phyloP scores from a whole-genome alignment of 176 grass and related monocot genomes.

The Metroxylon sagu region DNA sequence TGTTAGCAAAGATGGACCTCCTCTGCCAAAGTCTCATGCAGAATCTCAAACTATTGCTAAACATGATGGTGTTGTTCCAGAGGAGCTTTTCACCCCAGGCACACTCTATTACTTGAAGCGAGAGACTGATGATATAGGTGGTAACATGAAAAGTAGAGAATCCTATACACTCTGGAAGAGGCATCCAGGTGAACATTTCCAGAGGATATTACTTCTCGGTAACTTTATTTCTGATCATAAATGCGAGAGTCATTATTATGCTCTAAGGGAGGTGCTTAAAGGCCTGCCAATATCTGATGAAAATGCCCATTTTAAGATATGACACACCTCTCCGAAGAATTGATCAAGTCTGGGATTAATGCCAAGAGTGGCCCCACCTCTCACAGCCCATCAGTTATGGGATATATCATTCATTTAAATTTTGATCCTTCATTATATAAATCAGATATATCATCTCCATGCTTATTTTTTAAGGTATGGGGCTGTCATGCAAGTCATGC shows the following conservation, averaged over 20 bases:
- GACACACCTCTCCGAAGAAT: not conserved
- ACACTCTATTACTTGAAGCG: slow-evolving; percentile 77
- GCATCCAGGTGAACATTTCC: slow-evolving; percentile 63
- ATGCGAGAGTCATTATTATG: slow-evolving; percentile 71
- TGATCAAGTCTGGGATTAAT: not conserved
- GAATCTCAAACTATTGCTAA: not conserved
- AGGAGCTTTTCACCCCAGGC: slow-evolving; percentile 72
- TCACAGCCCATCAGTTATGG: no score
- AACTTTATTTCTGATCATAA: slow-evolving; percentile 91
- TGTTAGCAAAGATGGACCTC: slow-evolving; percentile 10
- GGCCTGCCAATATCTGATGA: slow-evolving; percentile 26
- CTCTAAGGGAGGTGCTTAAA: slow-evolving; percentile 82
- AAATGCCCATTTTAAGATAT: not conserved
- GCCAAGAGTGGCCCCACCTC: no score
- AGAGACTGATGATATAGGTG: slow-evolving; percentile 30
- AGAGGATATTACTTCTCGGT: slow-evolving; percentile 63
- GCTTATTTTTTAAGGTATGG: slow-evolving; percentile 9
- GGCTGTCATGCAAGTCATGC: not conserved
- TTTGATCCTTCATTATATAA: no score
- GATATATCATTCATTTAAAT: not conserved
- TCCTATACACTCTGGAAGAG: slow-evolving; percentile 77
- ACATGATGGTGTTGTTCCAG: slow-evolving; percentile 32
- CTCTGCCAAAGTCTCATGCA: not conserved
- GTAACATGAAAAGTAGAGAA: slow-evolving; percentile 26
- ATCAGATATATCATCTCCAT: not conserved